phyloP scores from a whole-genome alignment of 768 basidiomycete species.

The Suillus bovinus region DNA sequence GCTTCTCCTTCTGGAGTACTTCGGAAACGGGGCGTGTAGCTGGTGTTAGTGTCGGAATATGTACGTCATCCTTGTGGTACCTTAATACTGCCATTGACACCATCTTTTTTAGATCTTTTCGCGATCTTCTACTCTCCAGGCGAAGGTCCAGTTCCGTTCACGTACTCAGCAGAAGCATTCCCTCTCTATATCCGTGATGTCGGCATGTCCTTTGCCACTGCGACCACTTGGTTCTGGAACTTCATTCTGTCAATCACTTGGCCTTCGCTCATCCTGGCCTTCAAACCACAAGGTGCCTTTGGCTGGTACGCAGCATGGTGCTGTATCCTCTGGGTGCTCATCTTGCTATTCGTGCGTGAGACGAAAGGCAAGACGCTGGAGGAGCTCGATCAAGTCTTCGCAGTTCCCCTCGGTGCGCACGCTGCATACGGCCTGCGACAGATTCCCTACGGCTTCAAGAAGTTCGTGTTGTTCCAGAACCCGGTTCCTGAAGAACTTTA shows the following conservation, averaged over 20 bases:
- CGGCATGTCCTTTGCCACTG: constrained; percentile 74
- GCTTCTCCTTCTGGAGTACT: constrained; percentile 65
- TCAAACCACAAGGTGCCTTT: constrained; percentile 72
- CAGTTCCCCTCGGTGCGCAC: constrained; percentile 51
- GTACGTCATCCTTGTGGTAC: constrained; percentile 13
- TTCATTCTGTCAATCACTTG: constrained; percentile 70
- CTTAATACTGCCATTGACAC: constrained; percentile 11
- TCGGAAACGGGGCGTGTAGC: constrained; percentile 38
- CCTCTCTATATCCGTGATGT: constrained; percentile 58
- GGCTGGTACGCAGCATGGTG: constrained; percentile 70
- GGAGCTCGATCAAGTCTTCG: constrained; percentile 53
- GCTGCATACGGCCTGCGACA: constrained; percentile 60
- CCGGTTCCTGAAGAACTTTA: constrained; percentile 38
- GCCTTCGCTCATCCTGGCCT: constrained; percentile 62
- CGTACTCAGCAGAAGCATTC: constrained; percentile 91
- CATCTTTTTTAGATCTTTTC: constrained; percentile 41
- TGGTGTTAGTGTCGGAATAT: constrained; percentile 55
- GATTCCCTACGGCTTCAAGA: constrained; percentile 54
- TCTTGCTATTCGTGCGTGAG: constrained; percentile 68
- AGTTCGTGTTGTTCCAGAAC: constrained; percentile 40
- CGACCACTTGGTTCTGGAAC: constrained; percentile 62
- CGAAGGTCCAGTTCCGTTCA: constrained; percentile 89
- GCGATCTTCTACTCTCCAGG: constrained; percentile 77
- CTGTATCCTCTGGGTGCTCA: constrained; percentile 52
- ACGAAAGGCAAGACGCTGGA: constrained; percentile 69